Conservation (phyloP, 306 rosid species). For the Vicia villosa region DNA sequence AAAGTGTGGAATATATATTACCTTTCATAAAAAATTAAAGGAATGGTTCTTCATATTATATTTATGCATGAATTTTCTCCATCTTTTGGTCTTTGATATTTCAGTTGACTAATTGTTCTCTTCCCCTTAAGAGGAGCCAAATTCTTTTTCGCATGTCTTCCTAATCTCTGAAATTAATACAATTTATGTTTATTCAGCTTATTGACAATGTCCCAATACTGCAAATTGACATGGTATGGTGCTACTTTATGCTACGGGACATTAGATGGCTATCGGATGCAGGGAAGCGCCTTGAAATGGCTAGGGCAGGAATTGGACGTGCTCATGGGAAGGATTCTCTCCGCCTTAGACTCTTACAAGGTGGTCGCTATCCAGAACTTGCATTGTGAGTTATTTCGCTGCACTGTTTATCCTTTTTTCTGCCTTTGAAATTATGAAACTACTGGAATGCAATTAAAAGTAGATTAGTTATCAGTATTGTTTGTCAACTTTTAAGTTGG, state of each 20-base stretch:
- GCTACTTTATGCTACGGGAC: constrained; percentile 95
- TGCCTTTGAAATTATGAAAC: too few species aligned
- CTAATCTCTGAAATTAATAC: constrained; percentile 23
- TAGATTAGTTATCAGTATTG: too few species aligned
- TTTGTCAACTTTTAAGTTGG: constrained; percentile 8
- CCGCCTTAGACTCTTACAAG: constrained; percentile 78
- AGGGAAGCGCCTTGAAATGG: constrained; percentile 73
- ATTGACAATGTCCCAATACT: constrained; percentile 90
- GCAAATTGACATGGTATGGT: constrained; percentile 98
- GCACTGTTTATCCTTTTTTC: too few species aligned
- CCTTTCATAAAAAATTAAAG: background rate
- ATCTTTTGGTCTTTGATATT: background rate
- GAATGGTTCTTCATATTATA: background rate
- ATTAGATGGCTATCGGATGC: constrained; percentile 85
- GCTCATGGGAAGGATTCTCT: constrained; percentile 82
- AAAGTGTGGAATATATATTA: too few species aligned
- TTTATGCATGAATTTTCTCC: background rate
- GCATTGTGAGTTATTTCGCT: constrained; percentile 67
- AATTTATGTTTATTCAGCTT: constrained; percentile 53
- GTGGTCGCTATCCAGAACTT: constrained; percentile 80
- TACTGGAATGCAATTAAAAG: constrained; percentile 3
- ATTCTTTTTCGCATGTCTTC: background rate
- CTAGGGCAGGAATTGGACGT: constrained; percentile 75
- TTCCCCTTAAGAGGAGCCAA: background rate
- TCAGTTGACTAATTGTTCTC: background rate